phyloP scores from a whole-genome alignment of 306 rosid genomes.

The Spatholobus suberectus region DNA sequence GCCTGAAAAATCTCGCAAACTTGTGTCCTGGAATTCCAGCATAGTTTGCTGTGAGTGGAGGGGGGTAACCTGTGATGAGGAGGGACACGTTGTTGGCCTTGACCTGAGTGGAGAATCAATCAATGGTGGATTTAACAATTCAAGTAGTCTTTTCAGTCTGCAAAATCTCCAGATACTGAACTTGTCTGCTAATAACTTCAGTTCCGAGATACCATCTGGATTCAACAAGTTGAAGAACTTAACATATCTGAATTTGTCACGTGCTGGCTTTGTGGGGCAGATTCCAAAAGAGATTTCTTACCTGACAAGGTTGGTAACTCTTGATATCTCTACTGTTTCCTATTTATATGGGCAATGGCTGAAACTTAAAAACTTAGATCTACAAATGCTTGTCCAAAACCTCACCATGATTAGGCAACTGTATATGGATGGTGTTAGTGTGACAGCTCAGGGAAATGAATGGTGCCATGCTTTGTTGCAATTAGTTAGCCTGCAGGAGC shows the following conservation, averaged over 20 bases:
- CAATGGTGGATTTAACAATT: slow-evolving; percentile 34
- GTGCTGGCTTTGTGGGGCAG: slow-evolving; percentile 48
- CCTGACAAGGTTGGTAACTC: slow-evolving; percentile 45
- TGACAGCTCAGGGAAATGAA: slow-evolving; percentile 47
- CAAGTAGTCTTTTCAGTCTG: slow-evolving; percentile 48
- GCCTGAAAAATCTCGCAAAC: neutral
- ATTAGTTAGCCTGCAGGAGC: slow-evolving; percentile 31
- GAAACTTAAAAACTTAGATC: slow-evolving; percentile 15
- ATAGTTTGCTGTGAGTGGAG: slow-evolving; percentile 36
- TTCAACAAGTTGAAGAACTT: slow-evolving; percentile 41
- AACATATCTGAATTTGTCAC: slow-evolving; percentile 38
- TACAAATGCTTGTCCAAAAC: slow-evolving; percentile 35
- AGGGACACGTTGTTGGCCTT: slow-evolving; percentile 47
- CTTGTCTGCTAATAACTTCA: slow-evolving; percentile 31
- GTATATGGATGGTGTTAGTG: slow-evolving; percentile 52
- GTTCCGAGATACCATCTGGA: slow-evolving; percentile 39
- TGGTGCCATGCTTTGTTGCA: slow-evolving; percentile 53
- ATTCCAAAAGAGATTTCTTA: slow-evolving; percentile 46
- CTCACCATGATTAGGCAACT: slow-evolving; percentile 42
- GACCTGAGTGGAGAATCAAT: slow-evolving; percentile 41
- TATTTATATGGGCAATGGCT: neutral
- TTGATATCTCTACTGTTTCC: slow-evolving; percentile 43
- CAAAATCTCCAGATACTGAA: slow-evolving; percentile 40
- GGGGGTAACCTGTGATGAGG: slow-evolving; percentile 34
- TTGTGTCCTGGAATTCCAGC: slow-evolving; percentile 41